These are phyloP conservation scores for Opeltia flavorubescens DNA, from an alignment of 495 filamentous ascomycete genomes.

Conservation along the genomic window DNA sequence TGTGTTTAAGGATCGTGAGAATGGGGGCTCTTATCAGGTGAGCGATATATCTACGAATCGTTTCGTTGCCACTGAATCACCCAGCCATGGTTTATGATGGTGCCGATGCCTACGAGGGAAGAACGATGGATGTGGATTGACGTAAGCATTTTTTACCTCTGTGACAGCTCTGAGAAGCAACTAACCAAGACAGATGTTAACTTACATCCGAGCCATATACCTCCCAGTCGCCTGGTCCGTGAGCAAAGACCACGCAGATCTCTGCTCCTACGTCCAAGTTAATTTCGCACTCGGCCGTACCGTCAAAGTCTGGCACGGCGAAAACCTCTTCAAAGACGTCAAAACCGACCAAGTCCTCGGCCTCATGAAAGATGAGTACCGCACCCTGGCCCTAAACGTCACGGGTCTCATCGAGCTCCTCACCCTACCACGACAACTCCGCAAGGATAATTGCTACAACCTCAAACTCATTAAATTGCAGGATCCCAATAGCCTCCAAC, in stretches of 20 bases:
- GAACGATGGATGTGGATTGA: constrained; percentile 9
- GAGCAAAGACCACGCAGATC: neutral
- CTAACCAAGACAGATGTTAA: neutral
- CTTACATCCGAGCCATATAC: constrained; percentile 4
- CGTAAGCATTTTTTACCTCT: neutral
- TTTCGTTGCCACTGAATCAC: neutral
- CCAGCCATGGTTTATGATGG: constrained; percentile 3
- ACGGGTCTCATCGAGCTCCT: constrained; percentile 2
- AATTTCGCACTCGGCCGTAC: constrained; percentile 2
- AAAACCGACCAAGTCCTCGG: neutral
- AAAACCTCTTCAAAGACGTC: neutral
- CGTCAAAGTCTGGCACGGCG: neutral
- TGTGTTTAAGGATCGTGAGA: neutral
- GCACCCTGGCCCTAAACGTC: constrained; percentile 2
- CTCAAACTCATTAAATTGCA: neutral
- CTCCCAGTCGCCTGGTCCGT: neutral
- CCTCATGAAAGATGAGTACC: neutral
- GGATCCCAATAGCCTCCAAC: neutral
- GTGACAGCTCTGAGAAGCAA: neutral
- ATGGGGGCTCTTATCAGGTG: neutral
- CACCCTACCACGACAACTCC: constrained; percentile 5
- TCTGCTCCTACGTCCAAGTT: constrained; percentile 4
- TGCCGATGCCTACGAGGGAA: constrained; percentile 7
- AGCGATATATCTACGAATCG: neutral
- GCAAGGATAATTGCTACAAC: constrained; percentile 1